Base-by-base conservation (phyloP, 768 basidiomycete genomes). In the Tricholoma sp. region DNA sequence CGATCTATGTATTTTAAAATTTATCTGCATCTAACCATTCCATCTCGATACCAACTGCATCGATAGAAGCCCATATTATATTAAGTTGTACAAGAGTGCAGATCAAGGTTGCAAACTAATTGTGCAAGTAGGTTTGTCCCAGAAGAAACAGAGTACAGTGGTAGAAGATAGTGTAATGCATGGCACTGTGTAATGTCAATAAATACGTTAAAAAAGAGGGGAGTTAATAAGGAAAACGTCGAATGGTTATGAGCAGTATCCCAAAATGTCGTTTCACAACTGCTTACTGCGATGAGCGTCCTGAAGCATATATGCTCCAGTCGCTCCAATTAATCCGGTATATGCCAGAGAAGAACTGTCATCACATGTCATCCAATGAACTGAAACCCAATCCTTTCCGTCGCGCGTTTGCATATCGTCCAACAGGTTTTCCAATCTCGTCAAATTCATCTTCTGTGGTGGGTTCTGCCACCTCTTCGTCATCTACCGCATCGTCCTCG, bases 381-480 rank as follows among this genome's bases (percentile, higher is more conserved):
- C 72, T 73, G 55, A 77, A 76, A 32, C 72, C 69, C 47, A 76
- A 66, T 34, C 75, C 79, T 70, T 79, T 81, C 68, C 77, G 67
- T 62, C 78, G 73, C 62, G 74, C 71, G 64, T 76, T 75, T 24
- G 90, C 84, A 70, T 90, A 89, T 50, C 90, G 77, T 33, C 90
- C 90, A 10, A 82, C 87, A 52, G 81, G 80, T 66, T 66, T 78
- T 54, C 70, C 75, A 41, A 77, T 79, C 58, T 90, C 88, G 60
- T 85, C 86, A 55, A 84, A 81, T 66, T 92, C 89, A 54, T 94
- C 90, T 61, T 92, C 89, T 37, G 87, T 85, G 39, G 80, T 83
- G 42, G 75, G 71, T 56, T 77, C 80, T 18, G 65, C 59, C 1
- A 59, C 63, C 44, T 83, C 82, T 24, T 81, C 79, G 7, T 84